Conservation (phyloP, 2,329 filamentous ascomycete genomes). For the Thermothelomyces thermophilus region DNA sequence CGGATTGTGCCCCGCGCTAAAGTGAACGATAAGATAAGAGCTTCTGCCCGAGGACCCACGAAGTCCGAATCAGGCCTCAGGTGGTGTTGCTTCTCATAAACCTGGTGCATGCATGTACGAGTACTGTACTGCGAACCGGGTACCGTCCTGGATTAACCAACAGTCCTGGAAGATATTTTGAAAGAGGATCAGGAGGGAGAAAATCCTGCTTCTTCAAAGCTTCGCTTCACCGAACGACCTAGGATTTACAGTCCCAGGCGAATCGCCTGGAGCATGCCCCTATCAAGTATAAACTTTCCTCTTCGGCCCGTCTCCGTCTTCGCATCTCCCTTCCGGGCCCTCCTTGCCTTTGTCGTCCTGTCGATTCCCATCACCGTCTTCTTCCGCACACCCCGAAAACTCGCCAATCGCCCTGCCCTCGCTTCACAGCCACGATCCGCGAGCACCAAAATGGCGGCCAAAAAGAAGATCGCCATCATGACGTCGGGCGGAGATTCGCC, state of each 20-base stretch:
- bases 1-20: slow-evolving; percentile 16
- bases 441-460: slow-evolving; percentile 36
- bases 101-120: too few relatives aligned
- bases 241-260: slow-evolving; percentile 12
- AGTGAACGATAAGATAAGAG: slow-evolving; percentile 29
- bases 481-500: slow-evolving; percentile 92
- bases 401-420: background rate
- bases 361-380: slow-evolving; percentile 19
- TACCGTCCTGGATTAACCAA: background rate
- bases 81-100: slow-evolving; percentile 2
- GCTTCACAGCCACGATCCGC: slow-evolving; percentile 2
- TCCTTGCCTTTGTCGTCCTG: slow-evolving; percentile 20
- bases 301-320: slow-evolving; percentile 20
- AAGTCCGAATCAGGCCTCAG: background rate
- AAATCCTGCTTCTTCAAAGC: background rate
- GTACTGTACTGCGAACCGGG: too few relatives aligned
- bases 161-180: background rate
- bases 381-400: slow-evolving; percentile 11
- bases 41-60: slow-evolving; percentile 7
- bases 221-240: background rate
- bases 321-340: slow-evolving; percentile 19
- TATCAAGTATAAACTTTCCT: slow-evolving; percentile 15
- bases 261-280: slow-evolving; percentile 20
- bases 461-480: slow-evolving; percentile 78
- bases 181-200: background rate